These are phyloP conservation scores for Boletus rufocinnamomeus DNA, from an alignment of 768 basidiomycete species.

Conservation along the genomic window DNA sequence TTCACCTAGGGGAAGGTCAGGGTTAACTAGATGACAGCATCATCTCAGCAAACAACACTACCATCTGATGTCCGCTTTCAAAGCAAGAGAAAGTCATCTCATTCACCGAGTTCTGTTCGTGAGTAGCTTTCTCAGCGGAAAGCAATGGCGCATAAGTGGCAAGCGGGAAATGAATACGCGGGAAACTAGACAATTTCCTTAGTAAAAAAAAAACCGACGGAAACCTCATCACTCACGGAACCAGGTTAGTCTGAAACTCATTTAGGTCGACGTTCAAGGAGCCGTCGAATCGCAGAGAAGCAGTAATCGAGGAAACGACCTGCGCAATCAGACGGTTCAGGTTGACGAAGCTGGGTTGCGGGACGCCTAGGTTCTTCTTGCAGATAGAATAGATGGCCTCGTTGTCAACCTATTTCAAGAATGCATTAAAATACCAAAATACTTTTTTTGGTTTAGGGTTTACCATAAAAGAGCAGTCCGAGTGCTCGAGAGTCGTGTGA, in stretches of 20 bases:
- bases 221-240: conserved; percentile 65
- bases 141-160: conserved; percentile 95
- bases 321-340: conserved; percentile 96
- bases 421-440: conserved; percentile 10
- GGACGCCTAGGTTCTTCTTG: conserved; percentile 89
- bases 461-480: conserved; percentile 99
- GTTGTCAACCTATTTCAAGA: conserved; percentile 77
- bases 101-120: conserved; percentile 96
- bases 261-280: conserved; percentile 96
- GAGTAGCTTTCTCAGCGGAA: conserved; percentile 92
- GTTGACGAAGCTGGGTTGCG: conserved; percentile 88
- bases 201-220: background rate
- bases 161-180: conserved; percentile 97
- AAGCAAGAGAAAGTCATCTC: conserved; percentile 99
- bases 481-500: conserved; percentile 98
- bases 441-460: background rate
- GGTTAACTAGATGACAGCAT: conserved; percentile 3
- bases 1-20: conserved; percentile 44
- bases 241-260: conserved; percentile 99
- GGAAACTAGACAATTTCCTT: conserved; percentile 60
- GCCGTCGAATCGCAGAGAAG: conserved; percentile 95
- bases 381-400: conserved; percentile 99
- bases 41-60: conserved; percentile 23
- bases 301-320: conserved; percentile 97
- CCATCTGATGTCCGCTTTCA: conserved; percentile 97